phyloP scores from a whole-genome alignment of 2,329 filamentous ascomycete genomes.

The Aureobasidium sp. region DNA sequence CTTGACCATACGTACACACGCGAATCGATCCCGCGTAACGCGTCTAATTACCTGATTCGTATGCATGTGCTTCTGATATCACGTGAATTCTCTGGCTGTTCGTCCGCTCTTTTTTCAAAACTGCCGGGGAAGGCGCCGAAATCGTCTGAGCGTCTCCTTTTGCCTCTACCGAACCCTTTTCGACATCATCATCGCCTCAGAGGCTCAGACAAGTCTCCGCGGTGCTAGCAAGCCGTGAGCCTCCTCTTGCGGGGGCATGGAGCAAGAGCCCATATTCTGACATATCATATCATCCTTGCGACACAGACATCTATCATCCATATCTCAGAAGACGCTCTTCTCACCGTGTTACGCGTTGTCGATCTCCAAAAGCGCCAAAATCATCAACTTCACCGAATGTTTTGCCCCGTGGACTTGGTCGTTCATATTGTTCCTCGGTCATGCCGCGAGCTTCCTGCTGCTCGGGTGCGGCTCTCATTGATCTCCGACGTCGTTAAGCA shows the following conservation, averaged over 20 bases:
- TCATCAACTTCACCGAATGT: neutral
- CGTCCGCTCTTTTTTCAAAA: neutral
- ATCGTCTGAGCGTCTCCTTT: neutral
- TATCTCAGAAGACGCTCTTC: neutral
- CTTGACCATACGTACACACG: neutral
- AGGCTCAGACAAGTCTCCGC: neutral
- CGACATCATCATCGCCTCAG: neutral
- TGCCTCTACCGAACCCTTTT: neutral
- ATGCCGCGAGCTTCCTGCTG: neutral
- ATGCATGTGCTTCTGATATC: too few species aligned
- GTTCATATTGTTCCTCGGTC: neutral
- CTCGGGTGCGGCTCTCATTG: neutral
- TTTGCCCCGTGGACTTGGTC: neutral
- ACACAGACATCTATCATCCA: neutral
- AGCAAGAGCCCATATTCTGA: neutral
- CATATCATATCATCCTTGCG: neutral
- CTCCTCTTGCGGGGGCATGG: neutral
- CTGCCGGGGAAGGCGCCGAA: neutral
- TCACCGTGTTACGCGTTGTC: neutral
- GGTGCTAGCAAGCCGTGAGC: neutral
- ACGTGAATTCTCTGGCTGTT: neutral
- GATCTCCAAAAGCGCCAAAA: neutral
- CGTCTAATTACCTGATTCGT: too few species aligned
- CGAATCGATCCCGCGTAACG: too few species aligned
- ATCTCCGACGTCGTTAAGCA: neutral